These are phyloP conservation scores for Kurtzmaniella cleridarum DNA, from an alignment of 805 yeast species.

Conservation along the genomic window DNA sequence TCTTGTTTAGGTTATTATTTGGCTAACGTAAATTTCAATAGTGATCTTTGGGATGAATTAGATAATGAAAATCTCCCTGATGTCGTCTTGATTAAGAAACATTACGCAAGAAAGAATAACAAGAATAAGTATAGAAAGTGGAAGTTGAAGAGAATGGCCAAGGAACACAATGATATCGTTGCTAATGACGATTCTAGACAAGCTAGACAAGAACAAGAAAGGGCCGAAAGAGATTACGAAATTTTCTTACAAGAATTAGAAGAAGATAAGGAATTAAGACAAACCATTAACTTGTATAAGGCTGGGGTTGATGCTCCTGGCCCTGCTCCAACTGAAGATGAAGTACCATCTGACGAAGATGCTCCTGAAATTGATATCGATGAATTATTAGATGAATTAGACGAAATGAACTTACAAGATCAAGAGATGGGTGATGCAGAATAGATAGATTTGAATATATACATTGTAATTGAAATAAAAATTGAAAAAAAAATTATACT, in stretches of 20 bases:
- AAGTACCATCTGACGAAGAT: conserved; percentile 61
- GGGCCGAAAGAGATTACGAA: conserved; percentile 93
- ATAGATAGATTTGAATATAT: background rate
- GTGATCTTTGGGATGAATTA: conserved; percentile 73
- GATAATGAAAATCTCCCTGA: conserved; percentile 67
- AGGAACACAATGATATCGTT: conserved; percentile 83
- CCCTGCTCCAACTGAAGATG: conserved; percentile 33
- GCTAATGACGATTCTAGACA: conserved; percentile 66
- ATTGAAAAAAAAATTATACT: too few species aligned
- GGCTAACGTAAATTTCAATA: conserved; percentile 81
- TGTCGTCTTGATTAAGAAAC: conserved; percentile 83
- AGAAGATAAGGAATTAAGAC: conserved; percentile 93
- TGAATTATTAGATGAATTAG: conserved; percentile 90
- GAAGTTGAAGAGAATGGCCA: conserved; percentile 97
- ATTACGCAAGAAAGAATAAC: conserved; percentile 73
- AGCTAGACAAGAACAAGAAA: conserved; percentile 82
- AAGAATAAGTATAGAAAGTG: conserved; percentile 76
- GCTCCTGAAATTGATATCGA: conserved; percentile 88
- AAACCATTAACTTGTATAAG: conserved; percentile 84
- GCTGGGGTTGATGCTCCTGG: conserved; percentile 28
- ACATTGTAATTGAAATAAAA: too few species aligned
- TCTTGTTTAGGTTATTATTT: conserved; percentile 88
- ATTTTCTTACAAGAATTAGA: conserved; percentile 93
- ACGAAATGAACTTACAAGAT: conserved; percentile 83
- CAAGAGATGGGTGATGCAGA: conserved; percentile 13